Evolutionary conservation across 2,329 filamentous ascomycete genomes (phyloP), one percentile per base, ranked within the genome.

Genomic region (Cordyceps cicadae): DNA sequence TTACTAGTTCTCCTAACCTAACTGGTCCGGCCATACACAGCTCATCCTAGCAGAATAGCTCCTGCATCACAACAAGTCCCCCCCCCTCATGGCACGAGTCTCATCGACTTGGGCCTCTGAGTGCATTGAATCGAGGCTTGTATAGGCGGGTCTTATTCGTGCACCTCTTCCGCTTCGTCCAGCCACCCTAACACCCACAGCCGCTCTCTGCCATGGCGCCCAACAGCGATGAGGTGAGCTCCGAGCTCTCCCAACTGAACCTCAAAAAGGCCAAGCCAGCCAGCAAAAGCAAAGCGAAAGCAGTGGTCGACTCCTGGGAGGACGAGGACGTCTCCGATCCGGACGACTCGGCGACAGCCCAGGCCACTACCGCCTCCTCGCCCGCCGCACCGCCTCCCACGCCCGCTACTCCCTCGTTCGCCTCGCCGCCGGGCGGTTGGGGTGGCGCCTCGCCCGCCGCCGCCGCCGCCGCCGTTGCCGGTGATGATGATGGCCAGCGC

Each of bases 371-470:
- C 70, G 62, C 72, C 67, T 3, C 64, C 68, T 15, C 71, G 24
- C 75, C 79, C 51, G 74, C 71, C 9, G 81, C 86, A 21, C 87
- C 87, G 32, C 87, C 87, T 1, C 85, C 87, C 0, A 90, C 86
- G 0, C 87, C 88, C 12, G 85, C 87, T 0, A 90, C 86, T 0
- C 87, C 88, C 12, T 78, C 75, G 8, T 45, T 57, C 52, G 57
- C 54, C 64, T 29, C 29, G 7, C 66, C 55, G 61, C 64, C 51
- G 60, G 71, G 21, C 68, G 52, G 55, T 29, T 63, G 63, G 62
- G 51, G 54, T 66, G 52, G 58, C 59, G 56, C 29, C 57, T 45
- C 39, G 15, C 43, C 15, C 5, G 17, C 19, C 5, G 39, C 45
- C 39, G 54, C 51, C n/a, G 41, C 43, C 19, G n/a, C n/a, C n/a